phyloP scores from a whole-genome alignment of 140 eudicot genomes.

The Cichorium intybus region DNA sequence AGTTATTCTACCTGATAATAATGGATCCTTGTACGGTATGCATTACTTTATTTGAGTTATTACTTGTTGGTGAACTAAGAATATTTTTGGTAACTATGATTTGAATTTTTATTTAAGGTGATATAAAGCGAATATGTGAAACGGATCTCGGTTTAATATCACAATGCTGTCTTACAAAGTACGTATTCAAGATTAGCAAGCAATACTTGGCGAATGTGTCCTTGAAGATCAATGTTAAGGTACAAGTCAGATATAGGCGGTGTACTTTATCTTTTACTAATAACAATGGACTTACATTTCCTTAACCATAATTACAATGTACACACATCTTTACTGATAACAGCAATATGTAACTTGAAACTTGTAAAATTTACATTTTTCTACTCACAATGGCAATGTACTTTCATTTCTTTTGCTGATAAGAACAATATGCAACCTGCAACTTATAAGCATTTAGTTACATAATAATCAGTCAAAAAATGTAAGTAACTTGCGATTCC shows the following conservation, averaged over 20 bases:
- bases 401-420: no score
- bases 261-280: no score
- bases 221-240: slow-evolving; percentile 74
- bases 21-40: slow-evolving; percentile 78
- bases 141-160: slow-evolving; percentile 74
- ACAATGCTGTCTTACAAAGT: slow-evolving; percentile 78
- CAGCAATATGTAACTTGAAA: no score
- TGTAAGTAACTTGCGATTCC: no score
- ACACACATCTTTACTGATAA: no score
- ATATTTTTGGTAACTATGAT: no score
- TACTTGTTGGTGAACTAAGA: not conserved
- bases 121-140: slow-evolving; percentile 71
- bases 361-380: no score
- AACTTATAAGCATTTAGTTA: no score
- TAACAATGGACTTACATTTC: no score
- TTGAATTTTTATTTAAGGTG: slow-evolving; percentile 40
- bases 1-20: slow-evolving; percentile 74
- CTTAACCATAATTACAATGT: not conserved
- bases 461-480: no score
- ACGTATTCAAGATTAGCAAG: slow-evolving; percentile 56
- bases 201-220: slow-evolving; percentile 70
- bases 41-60: not conserved
- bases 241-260: not conserved
- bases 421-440: no score
- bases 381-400: no score